Percentiles rank a stretch among this genome's conserved stretches.
Conservation (phyloP, 2,329 filamentous ascomycete species). For the Lachnellula subtilissima region DNA sequence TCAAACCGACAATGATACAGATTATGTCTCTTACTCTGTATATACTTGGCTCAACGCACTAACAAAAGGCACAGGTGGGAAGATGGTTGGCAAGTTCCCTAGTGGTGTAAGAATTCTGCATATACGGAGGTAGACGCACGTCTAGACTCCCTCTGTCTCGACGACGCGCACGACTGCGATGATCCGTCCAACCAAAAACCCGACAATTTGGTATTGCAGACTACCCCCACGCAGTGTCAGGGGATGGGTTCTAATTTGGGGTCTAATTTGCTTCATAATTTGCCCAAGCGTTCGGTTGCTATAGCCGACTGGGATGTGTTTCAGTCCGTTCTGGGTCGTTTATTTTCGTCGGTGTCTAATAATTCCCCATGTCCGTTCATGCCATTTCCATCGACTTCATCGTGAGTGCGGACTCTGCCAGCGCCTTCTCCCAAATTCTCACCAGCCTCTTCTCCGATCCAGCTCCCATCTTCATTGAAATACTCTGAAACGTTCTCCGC, state of each 20-base stretch:
- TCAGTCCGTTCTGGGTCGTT: slow-evolving; percentile 44
- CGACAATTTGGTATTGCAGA: not conserved
- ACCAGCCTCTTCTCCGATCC: slow-evolving; percentile 48
- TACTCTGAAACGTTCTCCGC: slow-evolving; percentile 84
- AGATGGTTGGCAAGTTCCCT: too few species aligned
- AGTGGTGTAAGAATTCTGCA: too few species aligned
- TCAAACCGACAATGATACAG: too few species aligned
- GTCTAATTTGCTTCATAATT: too few species aligned
- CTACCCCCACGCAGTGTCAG: not conserved
- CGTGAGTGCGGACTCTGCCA: slow-evolving; percentile 50
- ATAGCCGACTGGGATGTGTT: not conserved
- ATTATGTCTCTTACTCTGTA: too few species aligned
- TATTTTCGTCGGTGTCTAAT: slow-evolving; percentile 40
- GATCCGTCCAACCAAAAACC: too few species aligned
- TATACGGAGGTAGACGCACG: too few species aligned
- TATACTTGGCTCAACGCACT: too few species aligned
- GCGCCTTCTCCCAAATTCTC: slow-evolving; percentile 58
- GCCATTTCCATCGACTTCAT: slow-evolving; percentile 46
- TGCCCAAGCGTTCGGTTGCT: not conserved
- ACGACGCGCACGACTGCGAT: too few species aligned
- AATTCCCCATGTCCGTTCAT: slow-evolving; percentile 39
- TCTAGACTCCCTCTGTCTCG: too few species aligned
- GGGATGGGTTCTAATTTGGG: too few species aligned
- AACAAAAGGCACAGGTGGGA: too few species aligned
- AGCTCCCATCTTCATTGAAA: slow-evolving; percentile 77